phyloP scores from a whole-genome alignment of 208 protist species.

The Trypanosoma grayi region DNA sequence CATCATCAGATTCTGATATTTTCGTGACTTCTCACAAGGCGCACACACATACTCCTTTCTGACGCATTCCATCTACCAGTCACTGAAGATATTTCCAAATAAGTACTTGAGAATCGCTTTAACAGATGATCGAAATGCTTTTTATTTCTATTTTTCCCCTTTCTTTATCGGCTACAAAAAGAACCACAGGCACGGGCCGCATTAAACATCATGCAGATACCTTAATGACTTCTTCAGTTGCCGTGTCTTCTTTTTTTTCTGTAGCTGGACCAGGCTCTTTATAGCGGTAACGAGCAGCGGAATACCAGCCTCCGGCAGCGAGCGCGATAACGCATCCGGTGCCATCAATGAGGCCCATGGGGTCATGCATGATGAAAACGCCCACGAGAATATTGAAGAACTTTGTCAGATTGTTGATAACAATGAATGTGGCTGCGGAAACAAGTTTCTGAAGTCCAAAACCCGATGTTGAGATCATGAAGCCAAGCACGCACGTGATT shows the following conservation, averaged over 20 bases:
- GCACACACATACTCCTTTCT: conserved; percentile 11
- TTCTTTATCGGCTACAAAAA: no score
- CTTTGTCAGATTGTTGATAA: conserved; percentile 41
- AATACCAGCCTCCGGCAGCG: conserved; percentile 32
- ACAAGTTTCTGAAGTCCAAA: conserved; percentile 44
- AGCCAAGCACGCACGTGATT: conserved; percentile 26
- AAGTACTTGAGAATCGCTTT: no score
- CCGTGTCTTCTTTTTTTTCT: conserved; percentile 3
- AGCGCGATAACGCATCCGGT: conserved; percentile 29
- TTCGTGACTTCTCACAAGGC: neutral
- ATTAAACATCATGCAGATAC: neutral
- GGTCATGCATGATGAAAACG: conserved; percentile 30
- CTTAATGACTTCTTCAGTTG: neutral
- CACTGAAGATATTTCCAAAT: no score
- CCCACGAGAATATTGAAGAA: conserved; percentile 41
- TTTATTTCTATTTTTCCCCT: no score
- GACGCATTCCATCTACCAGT: no score
- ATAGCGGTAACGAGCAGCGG: conserved; percentile 8
- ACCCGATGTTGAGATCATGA: conserved; percentile 38
- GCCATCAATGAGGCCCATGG: conserved; percentile 14
- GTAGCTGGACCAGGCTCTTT: neutral
- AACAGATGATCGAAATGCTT: no score
- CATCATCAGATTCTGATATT: no score
- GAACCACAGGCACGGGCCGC: no score
- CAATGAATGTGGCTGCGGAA: conserved; percentile 35